Conservation (phyloP, 2,329 filamentous ascomycete genomes). For the Sarocladium kiliense region DNA sequence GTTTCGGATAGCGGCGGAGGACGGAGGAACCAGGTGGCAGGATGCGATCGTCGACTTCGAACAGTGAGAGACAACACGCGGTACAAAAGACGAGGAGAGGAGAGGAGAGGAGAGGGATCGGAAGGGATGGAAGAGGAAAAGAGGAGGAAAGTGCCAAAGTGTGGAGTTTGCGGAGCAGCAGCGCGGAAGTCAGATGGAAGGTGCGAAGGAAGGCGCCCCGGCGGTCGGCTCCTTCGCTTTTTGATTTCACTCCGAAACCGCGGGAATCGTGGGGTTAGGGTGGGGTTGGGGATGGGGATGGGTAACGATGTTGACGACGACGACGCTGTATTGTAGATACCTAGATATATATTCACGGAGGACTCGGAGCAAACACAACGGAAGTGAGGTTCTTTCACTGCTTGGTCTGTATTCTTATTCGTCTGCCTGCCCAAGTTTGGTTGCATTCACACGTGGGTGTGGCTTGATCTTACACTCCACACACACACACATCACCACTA, state of each 20-base stretch:
- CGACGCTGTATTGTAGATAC: too few relatives aligned
- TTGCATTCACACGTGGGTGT: background rate
- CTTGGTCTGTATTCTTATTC: too few relatives aligned
- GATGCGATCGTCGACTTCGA: too few relatives aligned
- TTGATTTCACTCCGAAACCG: too few relatives aligned
- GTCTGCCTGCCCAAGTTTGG: background rate
- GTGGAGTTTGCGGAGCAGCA: background rate
- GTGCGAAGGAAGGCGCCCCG: background rate
- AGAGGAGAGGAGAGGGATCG: background rate
- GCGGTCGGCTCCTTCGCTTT: too few relatives aligned
- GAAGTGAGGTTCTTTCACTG: too few relatives aligned
- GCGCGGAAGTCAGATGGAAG: background rate
- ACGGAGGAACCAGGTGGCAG: background rate
- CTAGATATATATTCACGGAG: too few relatives aligned
- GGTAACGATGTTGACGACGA: too few relatives aligned
- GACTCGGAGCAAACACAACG: too few relatives aligned
- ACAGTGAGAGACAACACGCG: too few relatives aligned
- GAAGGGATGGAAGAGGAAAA: background rate
- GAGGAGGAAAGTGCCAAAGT: background rate
- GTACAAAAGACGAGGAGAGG: background rate
- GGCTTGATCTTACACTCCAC: background rate
- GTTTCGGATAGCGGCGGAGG: constrained; percentile 2
- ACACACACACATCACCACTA: background rate
- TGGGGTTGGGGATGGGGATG: too few relatives aligned
- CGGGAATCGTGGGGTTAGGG: too few relatives aligned